Percentiles rank a stretch among this genome's conserved stretches.
phyloP scores from a whole-genome alignment of 2,329 filamentous ascomycete species.

The Plectosphaerella plurivora region DNA sequence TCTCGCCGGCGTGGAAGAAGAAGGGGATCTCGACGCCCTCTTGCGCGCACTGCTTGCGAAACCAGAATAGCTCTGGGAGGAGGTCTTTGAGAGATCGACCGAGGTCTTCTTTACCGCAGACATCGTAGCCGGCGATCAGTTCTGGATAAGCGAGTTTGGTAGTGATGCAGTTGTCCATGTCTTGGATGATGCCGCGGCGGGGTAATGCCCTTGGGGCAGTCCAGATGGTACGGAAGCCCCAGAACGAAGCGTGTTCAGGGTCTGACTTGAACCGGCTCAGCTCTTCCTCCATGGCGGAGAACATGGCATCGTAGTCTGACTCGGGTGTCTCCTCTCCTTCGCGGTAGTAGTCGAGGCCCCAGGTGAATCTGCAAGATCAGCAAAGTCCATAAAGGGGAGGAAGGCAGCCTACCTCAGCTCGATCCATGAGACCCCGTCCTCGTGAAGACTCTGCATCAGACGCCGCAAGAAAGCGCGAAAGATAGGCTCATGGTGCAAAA shows the following conservation, averaged over 20 bases:
- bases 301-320: constrained; percentile 57
- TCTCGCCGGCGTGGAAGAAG: constrained; percentile 85
- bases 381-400: background rate
- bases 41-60: constrained; percentile 70
- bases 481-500: constrained; percentile 80
- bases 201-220: constrained; percentile 60
- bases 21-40: constrained; percentile 74
- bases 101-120: constrained; percentile 76
- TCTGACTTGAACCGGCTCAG: constrained; percentile 61
- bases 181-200: constrained; percentile 62
- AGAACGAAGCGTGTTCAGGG: constrained; percentile 61
- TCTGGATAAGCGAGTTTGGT: constrained; percentile 70
- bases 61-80: constrained; percentile 78
- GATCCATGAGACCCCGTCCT: constrained; percentile 73
- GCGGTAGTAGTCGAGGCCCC: constrained; percentile 59
- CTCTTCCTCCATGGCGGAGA: constrained; percentile 67
- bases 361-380: constrained; percentile 46
- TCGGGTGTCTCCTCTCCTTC: constrained; percentile 57
- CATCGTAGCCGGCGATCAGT: constrained; percentile 73
- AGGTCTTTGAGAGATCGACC: constrained; percentile 68
- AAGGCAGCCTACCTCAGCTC: constrained; percentile 49
- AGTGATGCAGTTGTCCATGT: constrained; percentile 76
- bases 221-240: constrained; percentile 76
- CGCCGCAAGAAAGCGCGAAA: constrained; percentile 66
- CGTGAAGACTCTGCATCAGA: constrained; percentile 60